Evolutionary conservation across 1,284 basidiomycete species (phyloP).

Genomic region (Leccinum solheimii): DNA sequence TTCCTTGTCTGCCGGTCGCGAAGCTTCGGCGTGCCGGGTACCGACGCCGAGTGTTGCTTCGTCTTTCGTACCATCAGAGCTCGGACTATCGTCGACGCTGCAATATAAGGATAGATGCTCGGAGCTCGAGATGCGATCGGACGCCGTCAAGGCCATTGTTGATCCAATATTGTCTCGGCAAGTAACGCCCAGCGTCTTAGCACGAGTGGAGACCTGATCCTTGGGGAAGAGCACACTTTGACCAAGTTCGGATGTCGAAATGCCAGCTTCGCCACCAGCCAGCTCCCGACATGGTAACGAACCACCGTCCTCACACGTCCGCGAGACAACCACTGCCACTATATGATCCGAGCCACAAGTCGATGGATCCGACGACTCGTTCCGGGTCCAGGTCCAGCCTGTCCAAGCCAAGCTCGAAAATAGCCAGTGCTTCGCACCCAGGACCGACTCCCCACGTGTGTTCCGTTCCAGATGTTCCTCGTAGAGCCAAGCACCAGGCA

Average conservation of each 20-base stretch:
- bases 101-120: neutral
- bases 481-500: slow-evolving; percentile 8
- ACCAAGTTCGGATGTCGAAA: neutral
- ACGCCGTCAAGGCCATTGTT: neutral
- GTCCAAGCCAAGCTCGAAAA: neutral
- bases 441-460: neutral
- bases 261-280: neutral
- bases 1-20: neutral
- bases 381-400: neutral
- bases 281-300: neutral
- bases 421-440: neutral
- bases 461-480: neutral
- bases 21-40: neutral
- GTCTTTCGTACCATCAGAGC: neutral
- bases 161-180: neutral
- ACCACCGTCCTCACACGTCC: neutral
- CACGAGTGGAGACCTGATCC: neutral
- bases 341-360: neutral
- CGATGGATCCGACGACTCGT: neutral
- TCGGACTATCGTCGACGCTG: neutral
- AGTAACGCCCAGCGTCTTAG: neutral
- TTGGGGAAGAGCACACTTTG: neutral
- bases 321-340: neutral
- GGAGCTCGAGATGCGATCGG: neutral
- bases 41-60: neutral